Conservation (phyloP, 176 grass and related monocot species). For the Lolium multiflorum region DNA sequence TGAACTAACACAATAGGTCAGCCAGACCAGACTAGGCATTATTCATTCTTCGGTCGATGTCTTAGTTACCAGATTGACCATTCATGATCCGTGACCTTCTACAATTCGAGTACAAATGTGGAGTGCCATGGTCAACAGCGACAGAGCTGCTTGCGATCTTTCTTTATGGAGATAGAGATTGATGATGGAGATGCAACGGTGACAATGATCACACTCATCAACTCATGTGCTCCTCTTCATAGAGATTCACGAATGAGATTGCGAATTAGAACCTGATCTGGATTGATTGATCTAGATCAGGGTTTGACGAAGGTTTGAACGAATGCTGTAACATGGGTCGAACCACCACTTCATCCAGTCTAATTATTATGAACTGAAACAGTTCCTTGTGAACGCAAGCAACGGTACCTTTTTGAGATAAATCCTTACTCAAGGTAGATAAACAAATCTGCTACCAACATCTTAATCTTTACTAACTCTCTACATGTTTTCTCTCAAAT, state of each 20-base stretch:
- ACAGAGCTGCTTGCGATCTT: not conserved
- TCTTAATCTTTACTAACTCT: slow-evolving; percentile 7
- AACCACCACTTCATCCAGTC: not conserved
- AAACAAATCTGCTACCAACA: not conserved
- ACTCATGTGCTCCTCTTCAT: not conserved
- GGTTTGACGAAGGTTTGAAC: not conserved
- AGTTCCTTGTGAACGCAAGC: not conserved
- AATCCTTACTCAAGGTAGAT: slow-evolving; percentile 1
- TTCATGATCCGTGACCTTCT: not conserved
- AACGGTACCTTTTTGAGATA: not conserved
- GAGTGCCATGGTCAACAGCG: not conserved
- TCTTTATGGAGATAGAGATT: not conserved
- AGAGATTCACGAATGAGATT: not conserved
- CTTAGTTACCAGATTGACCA: not conserved
- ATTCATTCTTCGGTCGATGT: not conserved
- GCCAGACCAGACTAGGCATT: not conserved
- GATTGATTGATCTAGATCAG: not conserved
- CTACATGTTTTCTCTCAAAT: not conserved
- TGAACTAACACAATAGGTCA: not conserved
- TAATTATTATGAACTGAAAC: slow-evolving; percentile 12
- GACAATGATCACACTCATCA: not conserved
- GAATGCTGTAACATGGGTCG: not conserved
- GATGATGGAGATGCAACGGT: not conserved
- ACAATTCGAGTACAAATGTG: not conserved
- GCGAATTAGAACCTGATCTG: not conserved